Evolutionary conservation across 257 asterid species (phyloP).

Genomic region (Nicotiana noctiflora): DNA sequence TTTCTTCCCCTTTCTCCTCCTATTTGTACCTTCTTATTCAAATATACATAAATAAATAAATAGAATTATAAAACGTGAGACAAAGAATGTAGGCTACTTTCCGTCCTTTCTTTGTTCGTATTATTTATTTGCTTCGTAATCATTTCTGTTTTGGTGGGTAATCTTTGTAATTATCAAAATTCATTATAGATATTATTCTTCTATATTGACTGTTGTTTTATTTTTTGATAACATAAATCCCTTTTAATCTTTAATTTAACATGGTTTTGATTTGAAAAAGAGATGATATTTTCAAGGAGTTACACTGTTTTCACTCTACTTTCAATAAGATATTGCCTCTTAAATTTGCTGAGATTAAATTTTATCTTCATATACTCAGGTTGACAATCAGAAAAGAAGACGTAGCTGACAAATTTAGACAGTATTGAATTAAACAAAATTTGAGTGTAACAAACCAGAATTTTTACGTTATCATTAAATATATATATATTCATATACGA

Average conservation of each 20-base stretch:
- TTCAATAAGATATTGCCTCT: neutral
- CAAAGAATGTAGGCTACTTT: neutral
- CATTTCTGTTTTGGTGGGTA: neutral
- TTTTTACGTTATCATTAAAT: too few species aligned
- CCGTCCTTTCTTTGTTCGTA: neutral
- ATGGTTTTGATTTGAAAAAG: neutral
- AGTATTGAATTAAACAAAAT: too few species aligned
- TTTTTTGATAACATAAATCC: neutral
- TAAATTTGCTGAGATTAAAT: too few species aligned
- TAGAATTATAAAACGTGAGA: neutral
- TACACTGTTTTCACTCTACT: neutral
- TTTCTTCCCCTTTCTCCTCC: too few species aligned
- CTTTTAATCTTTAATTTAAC: neutral
- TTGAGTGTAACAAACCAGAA: too few species aligned
- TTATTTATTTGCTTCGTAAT: neutral
- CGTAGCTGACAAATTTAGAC: too few species aligned
- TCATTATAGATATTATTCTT: neutral
- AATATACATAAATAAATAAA: neutral
- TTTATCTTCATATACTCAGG: too few species aligned
- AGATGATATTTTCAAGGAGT: neutral
- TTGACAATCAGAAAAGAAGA: too few species aligned
- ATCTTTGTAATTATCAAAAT: neutral
- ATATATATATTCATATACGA: too few species aligned
- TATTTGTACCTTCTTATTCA: neutral
- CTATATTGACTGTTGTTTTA: neutral